These are phyloP conservation scores for Phaeosphaeriaceae sp. DNA, from an alignment of 2,329 filamentous ascomycete genomes.

Conservation along the genomic window DNA sequence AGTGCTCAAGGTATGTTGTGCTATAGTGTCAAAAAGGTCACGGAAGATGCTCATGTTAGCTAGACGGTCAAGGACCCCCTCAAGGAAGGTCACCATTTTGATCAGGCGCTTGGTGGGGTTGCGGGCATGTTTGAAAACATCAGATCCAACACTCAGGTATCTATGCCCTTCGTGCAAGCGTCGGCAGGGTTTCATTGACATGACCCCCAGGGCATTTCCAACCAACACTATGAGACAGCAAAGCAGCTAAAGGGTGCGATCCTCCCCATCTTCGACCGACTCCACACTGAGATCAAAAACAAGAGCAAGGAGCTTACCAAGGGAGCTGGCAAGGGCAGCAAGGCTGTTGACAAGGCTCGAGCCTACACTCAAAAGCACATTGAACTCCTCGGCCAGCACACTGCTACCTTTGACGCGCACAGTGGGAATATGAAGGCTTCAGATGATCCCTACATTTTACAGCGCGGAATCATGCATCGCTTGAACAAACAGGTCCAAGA, in stretches of 20 bases:
- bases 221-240: slow-evolving; percentile 88
- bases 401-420: slow-evolving; percentile 77
- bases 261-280: slow-evolving; percentile 83
- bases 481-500: slow-evolving; percentile 90
- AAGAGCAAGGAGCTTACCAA: slow-evolving; percentile 88
- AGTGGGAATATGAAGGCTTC: slow-evolving; percentile 72
- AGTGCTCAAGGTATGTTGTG: slow-evolving; percentile 73
- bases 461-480: slow-evolving; percentile 80
- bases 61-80: slow-evolving; percentile 85
- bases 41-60: slow-evolving; percentile 12
- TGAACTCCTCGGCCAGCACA: slow-evolving; percentile 86
- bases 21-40: background rate
- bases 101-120: slow-evolving; percentile 84
- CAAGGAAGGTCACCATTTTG: slow-evolving; percentile 90
- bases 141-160: slow-evolving; percentile 81
- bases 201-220: slow-evolving; percentile 72
- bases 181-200: background rate
- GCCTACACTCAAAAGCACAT: slow-evolving; percentile 92
- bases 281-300: slow-evolving; percentile 96
- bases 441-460: slow-evolving; percentile 88
- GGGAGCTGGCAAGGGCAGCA: slow-evolving; percentile 82
- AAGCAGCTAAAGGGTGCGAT: slow-evolving; percentile 87
- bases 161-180: slow-evolving; percentile 9
- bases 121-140: slow-evolving; percentile 94
- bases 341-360: slow-evolving; percentile 90